Evolutionary conservation across 2,329 filamentous ascomycete species (phyloP), one percentile per base, ranked within the genome.

Genomic region (Aspergillus pseudoterreus): DNA sequence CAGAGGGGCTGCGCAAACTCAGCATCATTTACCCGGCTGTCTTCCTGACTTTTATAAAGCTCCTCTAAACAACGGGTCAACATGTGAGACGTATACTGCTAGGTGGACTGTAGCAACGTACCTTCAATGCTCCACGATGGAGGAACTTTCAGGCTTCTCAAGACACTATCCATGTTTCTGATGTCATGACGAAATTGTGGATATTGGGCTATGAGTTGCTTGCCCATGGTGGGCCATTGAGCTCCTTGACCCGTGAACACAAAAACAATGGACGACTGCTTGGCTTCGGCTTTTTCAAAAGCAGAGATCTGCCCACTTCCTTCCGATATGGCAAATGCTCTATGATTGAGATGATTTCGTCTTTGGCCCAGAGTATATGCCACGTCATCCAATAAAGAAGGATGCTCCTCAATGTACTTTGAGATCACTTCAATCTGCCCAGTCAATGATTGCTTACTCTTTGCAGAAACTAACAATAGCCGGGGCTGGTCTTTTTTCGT

Each of bases 241-340:
- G 70, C 64, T 1, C 70, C 70, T 45, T 73, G 70, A 4, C 70
- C 70, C 12, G 63, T 72, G 48, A 71, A 73, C 2, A 68, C 56
- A 32, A 68, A 66, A 2, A 45, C 50, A 11, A 58, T 22, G 8
- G 43, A 17, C 19, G 57, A 44, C 6, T 32, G n/a, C 4, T 35
- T 45, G 14, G 47, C 22, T 36, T 17, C 12, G 6, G 39, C 33
- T 14, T 50, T 52, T 17, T 49, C 38, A 12, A 54, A 51, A 17
- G 45, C 39, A 4, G 48, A n/a, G 4, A 50, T n/a, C n/a, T 24
- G 38, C 5, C 43, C 35, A 24, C 47, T 46, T 6, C 43, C 11
- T 17, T 19, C 32, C 17, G 35, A 9, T 42, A 58, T 47, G 4
- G 52, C 49, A 33, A 56, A 63, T 1, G 47, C 52, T 15, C 58